Evolutionary conservation across 345 rosid genomes (phyloP), one percentile per base, ranked within the genome.

Genomic region (Hypericum androsaemum): DNA sequence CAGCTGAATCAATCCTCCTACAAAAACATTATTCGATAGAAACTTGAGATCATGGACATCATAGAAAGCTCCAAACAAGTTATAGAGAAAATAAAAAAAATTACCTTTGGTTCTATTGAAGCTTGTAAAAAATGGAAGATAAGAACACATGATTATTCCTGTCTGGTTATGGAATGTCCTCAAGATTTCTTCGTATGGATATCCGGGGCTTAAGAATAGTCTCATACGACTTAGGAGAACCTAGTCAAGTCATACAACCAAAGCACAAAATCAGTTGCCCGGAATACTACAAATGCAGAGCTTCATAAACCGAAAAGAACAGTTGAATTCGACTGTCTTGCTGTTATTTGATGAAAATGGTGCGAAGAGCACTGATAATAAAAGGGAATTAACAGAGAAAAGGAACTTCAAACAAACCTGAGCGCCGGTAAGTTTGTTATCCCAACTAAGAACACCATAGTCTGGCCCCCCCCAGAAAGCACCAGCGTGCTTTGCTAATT

Each of bases 371-470:
- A n/a, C n/a, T n/a, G n/a, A n/a, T n/a, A n/a, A n/a, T n/a, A n/a
- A n/a, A n/a, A n/a, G n/a, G n/a, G n/a, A n/a, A n/a, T n/a, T n/a
- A n/a, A n/a, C n/a, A 38, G 50, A 13, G 57, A 12, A 12, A 56
- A 35, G 39, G 59, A 58, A 17, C 41, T 35, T 10, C 37, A 61
- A 52, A 61, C 64, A 67, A 61, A 88, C 99, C 83, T 86, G 97
- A 58, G 90, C 90, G 56, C 92, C 99, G 8, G 97, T 62, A 61
- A 88, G 99, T 76, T 94, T 94, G 74, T 94, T 94, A 71, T 94
- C 99, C 99, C 99, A 94, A 71, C 87, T 86, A 74, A 86, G 80
- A 0, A 94, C 95, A 52, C 92, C 95, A 64, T 80, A 81, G 66
- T 74, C 84, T 4, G 88, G 82, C 14, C 83, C 95, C 58, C 95